phyloP scores from a whole-genome alignment of 2,329 filamentous ascomycete genomes.

The Tricladium varicosporioides region DNA sequence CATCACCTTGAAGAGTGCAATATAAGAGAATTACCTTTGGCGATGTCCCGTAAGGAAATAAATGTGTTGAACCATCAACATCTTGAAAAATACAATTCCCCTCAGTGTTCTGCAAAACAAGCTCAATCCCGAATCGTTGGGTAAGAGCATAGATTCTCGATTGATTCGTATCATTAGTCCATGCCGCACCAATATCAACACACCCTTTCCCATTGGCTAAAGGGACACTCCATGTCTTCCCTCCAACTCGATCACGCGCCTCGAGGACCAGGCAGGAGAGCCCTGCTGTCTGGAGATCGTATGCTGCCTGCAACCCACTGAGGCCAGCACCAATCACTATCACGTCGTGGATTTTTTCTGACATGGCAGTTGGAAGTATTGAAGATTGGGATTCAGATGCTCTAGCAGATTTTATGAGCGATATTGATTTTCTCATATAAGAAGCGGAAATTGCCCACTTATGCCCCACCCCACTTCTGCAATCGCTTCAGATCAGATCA shows the following conservation, averaged over 20 bases:
- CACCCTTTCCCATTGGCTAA: slow-evolving; percentile 32
- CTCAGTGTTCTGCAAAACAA: slow-evolving; percentile 46
- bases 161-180: slow-evolving; percentile 47
- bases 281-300: slow-evolving; percentile 18
- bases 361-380: background rate
- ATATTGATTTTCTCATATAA: background rate
- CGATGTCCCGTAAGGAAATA: slow-evolving; percentile 35
- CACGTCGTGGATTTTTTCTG: slow-evolving; percentile 10
- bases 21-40: slow-evolving; percentile 24
- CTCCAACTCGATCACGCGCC: slow-evolving; percentile 43
- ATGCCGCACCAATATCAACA: slow-evolving; percentile 55
- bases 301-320: slow-evolving; percentile 19
- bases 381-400: background rate
- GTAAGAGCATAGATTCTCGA: slow-evolving; percentile 41
- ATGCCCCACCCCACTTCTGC: background rate
- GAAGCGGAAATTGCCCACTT: background rate
- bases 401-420: background rate
- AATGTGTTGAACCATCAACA: slow-evolving; percentile 33
- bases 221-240: slow-evolving; percentile 35
- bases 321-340: slow-evolving; percentile 9
- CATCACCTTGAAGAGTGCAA: background rate
- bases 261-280: slow-evolving; percentile 36
- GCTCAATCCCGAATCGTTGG: slow-evolving; percentile 40
- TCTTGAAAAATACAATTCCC: slow-evolving; percentile 45
- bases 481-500: background rate